These are phyloP conservation scores for Scopulariopsis brevicaulis DNA, from an alignment of 2,329 filamentous ascomycete genomes.

Conservation along the genomic window DNA sequence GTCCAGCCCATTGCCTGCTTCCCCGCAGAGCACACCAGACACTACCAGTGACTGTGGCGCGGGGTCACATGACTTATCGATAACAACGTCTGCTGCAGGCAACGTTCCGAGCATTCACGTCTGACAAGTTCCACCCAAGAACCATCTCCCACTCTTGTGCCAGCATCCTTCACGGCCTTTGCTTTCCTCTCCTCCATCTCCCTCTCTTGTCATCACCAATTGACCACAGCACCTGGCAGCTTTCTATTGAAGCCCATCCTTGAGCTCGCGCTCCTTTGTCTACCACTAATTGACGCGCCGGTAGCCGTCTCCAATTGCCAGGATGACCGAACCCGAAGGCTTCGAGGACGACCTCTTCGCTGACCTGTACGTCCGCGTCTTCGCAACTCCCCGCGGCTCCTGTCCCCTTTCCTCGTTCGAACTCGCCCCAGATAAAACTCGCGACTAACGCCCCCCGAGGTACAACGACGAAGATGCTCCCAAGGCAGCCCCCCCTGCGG, in stretches of 20 bases:
- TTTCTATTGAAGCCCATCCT: not conserved
- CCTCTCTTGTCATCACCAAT: not conserved
- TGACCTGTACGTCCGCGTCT: slow-evolving; percentile 62
- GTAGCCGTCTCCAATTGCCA: slow-evolving; percentile 9
- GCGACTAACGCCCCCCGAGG: not conserved
- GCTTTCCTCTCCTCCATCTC: not conserved
- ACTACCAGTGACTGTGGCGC: too few relatives aligned
- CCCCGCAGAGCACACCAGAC: too few relatives aligned
- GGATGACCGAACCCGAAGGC: slow-evolving; percentile 70
- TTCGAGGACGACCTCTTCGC: slow-evolving; percentile 93
- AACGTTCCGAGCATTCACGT: too few relatives aligned
- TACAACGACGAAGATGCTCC: slow-evolving; percentile 9
- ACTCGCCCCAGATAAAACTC: not conserved
- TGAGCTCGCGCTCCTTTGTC: not conserved
- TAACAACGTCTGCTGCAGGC: too few relatives aligned
- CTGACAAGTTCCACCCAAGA: not conserved
- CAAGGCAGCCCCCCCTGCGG: slow-evolving; percentile 13
- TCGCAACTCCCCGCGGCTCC: not conserved
- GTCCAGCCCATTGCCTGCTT: too few relatives aligned
- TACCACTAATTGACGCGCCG: not conserved
- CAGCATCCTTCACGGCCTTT: not conserved
- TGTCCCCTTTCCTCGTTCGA: not conserved
- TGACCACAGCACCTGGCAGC: not conserved
- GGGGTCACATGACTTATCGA: too few relatives aligned
- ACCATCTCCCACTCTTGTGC: not conserved